These are phyloP conservation scores for Candida namnaoensis DNA, from an alignment of 805 yeast species.

Conservation along the genomic window DNA sequence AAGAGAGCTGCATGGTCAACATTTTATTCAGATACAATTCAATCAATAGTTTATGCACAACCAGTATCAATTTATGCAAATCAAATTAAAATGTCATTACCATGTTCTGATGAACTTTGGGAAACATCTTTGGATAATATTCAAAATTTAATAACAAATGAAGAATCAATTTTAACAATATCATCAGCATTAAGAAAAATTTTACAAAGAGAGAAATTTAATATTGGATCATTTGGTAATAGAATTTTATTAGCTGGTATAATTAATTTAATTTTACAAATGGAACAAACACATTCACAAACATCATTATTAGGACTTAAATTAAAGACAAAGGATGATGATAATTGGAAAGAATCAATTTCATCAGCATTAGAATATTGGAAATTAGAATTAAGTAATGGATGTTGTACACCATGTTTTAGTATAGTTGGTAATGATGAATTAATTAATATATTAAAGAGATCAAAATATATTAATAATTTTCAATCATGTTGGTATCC, in stretches of 20 bases:
- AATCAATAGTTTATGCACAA: slow-evolving; percentile 33
- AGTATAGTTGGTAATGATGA: neutral
- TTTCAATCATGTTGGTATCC: slow-evolving; percentile 38
- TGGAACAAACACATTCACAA: slow-evolving; percentile 34
- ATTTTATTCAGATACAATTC: slow-evolving; percentile 30
- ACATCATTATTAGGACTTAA: neutral
- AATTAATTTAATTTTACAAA: slow-evolving; percentile 49
- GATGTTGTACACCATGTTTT: neutral
- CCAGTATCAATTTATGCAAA: slow-evolving; percentile 7
- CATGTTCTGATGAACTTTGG: slow-evolving; percentile 1
- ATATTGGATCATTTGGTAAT: slow-evolving; percentile 43
- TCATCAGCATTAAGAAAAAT: neutral
- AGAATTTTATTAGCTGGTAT: slow-evolving; percentile 55
- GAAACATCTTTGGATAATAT: neutral
- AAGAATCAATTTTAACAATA: neutral
- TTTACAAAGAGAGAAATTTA: slow-evolving; percentile 4
- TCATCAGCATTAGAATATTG: slow-evolving; percentile 59
- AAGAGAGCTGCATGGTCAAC: slow-evolving; percentile 34
- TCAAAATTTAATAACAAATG: neutral
- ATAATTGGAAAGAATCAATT: slow-evolving; percentile 55
- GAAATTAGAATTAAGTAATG: slow-evolving; percentile 20
- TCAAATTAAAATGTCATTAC: slow-evolving; percentile 1
- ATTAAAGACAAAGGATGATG: neutral
- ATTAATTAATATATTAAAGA: no score
- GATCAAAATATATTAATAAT: no score